A percentile compares a stretch with the other conserved stretches of the same genome.
phyloP scores from a whole-genome alignment of 2,329 filamentous ascomycete genomes.

The Neofusicoccum laricinum region DNA sequence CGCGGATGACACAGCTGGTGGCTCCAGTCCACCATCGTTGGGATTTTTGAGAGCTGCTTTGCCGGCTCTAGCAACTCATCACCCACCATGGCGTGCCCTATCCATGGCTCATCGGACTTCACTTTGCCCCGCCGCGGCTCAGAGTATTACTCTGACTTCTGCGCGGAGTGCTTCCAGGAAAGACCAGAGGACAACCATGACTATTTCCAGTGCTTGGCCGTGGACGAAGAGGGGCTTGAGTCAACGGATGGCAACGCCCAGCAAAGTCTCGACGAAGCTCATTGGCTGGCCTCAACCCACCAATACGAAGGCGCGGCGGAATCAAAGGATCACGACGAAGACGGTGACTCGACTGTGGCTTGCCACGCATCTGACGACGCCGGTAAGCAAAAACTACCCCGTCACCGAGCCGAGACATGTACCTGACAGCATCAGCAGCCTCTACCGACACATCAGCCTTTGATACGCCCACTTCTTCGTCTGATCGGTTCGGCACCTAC shows the following conservation, averaged over 20 bases:
- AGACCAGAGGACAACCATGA: neutral
- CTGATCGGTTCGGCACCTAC: neutral
- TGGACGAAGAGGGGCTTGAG: neutral
- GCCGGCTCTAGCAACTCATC: neutral
- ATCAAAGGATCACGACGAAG: neutral
- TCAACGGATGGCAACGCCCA: neutral
- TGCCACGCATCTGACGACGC: neutral
- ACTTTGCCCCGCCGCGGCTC: neutral
- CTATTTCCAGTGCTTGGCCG: neutral
- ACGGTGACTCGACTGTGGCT: neutral
- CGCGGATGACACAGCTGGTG: constrained; percentile 9
- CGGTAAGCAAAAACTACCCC: neutral
- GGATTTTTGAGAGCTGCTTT: constrained; percentile 2
- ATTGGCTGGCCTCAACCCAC: neutral
- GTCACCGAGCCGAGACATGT: neutral
- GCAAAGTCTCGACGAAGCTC: neutral
- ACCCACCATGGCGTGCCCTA: constrained; percentile 1
- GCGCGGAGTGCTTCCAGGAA: neutral
- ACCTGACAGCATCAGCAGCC: neutral
- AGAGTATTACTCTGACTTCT: neutral
- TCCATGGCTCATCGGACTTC: neutral
- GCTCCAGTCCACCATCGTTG: constrained; percentile 16
- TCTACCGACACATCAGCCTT: neutral
- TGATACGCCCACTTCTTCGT: constrained; percentile 1
- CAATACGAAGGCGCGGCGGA: neutral